Evolutionary conservation across 306 rosid genomes (phyloP).

Genomic region (Quercus cerris): DNA sequence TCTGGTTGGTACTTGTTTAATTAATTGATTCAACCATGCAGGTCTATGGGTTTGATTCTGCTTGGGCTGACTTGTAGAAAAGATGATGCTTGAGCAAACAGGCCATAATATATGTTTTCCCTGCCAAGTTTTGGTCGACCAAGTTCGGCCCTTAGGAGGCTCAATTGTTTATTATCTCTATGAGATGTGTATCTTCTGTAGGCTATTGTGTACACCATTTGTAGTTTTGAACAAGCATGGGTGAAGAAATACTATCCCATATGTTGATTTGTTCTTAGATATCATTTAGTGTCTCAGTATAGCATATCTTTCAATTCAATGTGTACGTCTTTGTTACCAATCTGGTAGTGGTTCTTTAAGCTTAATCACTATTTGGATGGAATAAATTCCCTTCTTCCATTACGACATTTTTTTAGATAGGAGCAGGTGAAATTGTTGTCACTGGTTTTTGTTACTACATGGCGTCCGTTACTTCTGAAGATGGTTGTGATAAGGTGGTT

Average conservation of each 20-base stretch:
- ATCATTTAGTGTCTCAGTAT: not conserved
- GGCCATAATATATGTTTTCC: slow-evolving; percentile 23
- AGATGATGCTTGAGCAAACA: slow-evolving; percentile 33
- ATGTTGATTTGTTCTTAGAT: slow-evolving; percentile 19
- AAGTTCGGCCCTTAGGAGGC: slow-evolving; percentile 17
- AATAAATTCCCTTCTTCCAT: not conserved
- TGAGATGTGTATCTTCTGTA: slow-evolving; percentile 31
- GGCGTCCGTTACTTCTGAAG: too few species aligned
- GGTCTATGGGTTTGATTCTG: slow-evolving; percentile 31
- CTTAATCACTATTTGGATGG: not conserved
- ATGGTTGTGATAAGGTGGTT: too few species aligned
- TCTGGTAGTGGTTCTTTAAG: not conserved
- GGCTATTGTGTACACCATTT: slow-evolving; percentile 34
- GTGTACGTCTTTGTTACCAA: not conserved
- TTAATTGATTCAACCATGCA: slow-evolving; percentile 23
- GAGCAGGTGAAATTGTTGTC: too few species aligned
- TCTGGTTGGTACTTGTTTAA: not conserved
- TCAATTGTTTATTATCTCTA: slow-evolving; percentile 15
- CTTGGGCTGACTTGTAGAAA: slow-evolving; percentile 35
- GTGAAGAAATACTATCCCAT: slow-evolving; percentile 8
- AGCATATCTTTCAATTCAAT: not conserved
- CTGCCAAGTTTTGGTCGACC: slow-evolving; percentile 19
- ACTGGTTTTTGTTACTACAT: too few species aligned
- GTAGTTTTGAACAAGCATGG: slow-evolving; percentile 37
- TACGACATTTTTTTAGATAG: too few species aligned